Evolutionary conservation across 768 basidiomycete genomes (phyloP), one percentile per base, ranked within the genome.

Genomic region (Kwoniella heveanensis): DNA sequence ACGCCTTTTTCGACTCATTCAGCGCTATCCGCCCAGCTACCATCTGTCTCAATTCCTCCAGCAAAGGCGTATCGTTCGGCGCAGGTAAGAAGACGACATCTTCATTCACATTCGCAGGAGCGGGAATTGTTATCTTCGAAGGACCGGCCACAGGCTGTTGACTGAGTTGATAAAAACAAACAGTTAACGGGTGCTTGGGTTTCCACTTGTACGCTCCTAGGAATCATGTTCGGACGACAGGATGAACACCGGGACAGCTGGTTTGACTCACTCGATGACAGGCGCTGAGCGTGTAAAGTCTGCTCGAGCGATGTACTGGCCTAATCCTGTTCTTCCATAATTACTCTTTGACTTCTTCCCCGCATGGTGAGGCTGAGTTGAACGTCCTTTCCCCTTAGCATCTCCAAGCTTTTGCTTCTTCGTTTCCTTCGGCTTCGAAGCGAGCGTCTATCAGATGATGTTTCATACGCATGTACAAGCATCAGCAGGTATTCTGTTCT

Each of bases 1-100:
- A 80, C 77, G 68, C 75, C 53, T 71, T 72, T 60, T 77, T 76
- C 7, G 69, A 63, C 27, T 79, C 78, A 27, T 69, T 73, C 53
- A 77, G 54, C 8, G 66, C 62, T 7, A 54, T 67, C 27, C 65
- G 55, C 3, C 78, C 80, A 39, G 77, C 67, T 0, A 80, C 77
- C 74, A 80, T 77, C 24, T 57, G 53, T 30, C 80, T 65, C 44
- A 80, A 56, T 60, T 79, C 80, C 7, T 68, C 62, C 1, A 78
- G 64, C 44, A 77, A 48, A 0, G 75, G 68, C 22, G 60, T 57
- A 21, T 73, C 73, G 5, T 49, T 54, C 6, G 69, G 70, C 0
- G 64, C 19, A 64, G 67, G 57, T 7, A 70, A 37, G 22, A 74
- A 62, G 19, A 66, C 59, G 25, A 77, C 75, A 21, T 61, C 66